These are phyloP conservation scores for Cadophora gregata DNA, from an alignment of 2,329 filamentous ascomycete species.

Conservation along the genomic window DNA sequence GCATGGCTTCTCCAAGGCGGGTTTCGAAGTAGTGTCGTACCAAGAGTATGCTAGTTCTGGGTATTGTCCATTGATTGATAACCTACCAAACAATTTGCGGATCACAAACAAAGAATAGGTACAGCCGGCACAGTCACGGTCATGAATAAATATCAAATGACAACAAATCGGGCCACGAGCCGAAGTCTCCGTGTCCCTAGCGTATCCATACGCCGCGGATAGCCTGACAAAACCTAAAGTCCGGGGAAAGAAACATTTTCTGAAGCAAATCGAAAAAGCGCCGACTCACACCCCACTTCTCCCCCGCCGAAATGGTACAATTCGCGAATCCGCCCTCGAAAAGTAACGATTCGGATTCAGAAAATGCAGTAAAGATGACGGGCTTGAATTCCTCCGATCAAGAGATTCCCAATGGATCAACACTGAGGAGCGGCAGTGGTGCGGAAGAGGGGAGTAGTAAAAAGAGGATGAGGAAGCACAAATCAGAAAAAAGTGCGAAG, in stretches of 20 bases:
- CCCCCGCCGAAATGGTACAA: conserved; percentile 32
- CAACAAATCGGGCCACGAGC: not conserved
- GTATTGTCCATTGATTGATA: not conserved
- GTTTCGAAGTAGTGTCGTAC: not conserved
- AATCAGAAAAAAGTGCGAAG: conserved; percentile 32
- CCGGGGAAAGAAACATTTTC: conserved; percentile 29
- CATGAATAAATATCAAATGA: not conserved
- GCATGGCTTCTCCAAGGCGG: not conserved
- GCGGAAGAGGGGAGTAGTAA: conserved; percentile 29
- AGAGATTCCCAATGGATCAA: conserved; percentile 30
- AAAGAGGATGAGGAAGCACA: conserved; percentile 40
- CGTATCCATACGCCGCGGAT: conserved; percentile 1
- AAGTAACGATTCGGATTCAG: conserved; percentile 23
- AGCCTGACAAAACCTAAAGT: conserved; percentile 18
- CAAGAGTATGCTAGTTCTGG: not conserved
- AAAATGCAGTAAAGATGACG: conserved; percentile 17
- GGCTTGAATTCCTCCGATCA: conserved; percentile 26
- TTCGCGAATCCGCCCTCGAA: conserved; percentile 31
- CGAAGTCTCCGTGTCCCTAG: conserved; percentile 12
- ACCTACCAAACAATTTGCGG: not conserved
- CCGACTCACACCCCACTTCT: conserved; percentile 9
- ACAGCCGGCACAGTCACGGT: not conserved
- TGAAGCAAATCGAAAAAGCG: conserved; percentile 1
- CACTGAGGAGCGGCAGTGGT: conserved; percentile 20
- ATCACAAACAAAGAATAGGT: not conserved